Evolutionary conservation across 768 basidiomycete genomes (phyloP), one percentile per base, ranked within the genome.

Genomic region (Lentinula raphanica): DNA sequence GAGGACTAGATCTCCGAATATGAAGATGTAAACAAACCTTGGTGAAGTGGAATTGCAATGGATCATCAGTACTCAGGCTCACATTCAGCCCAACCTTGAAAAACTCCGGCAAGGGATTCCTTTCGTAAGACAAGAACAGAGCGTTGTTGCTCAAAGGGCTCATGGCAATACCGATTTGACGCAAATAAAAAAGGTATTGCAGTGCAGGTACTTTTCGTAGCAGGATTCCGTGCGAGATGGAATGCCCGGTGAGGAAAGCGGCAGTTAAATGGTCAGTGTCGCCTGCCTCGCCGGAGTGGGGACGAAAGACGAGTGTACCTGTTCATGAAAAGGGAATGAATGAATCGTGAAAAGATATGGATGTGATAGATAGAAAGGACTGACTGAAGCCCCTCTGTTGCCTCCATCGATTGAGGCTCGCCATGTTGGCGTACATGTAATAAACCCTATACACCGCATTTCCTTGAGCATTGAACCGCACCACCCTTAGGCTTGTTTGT

Each of bases 131-230:
- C 67, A 99, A 76, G 77, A 99, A 99, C 36, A 99, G 76, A 1
- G 97, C 94, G 63, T 99, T 99, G 69, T 99, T 99, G 72, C 94
- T 97, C 46, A 99, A 73, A 2, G 97, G 97, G 66, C 92, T 94
- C 97, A 99, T 99, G 1, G 97, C 97, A 17, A 99, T 82, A 29
- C 97, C 96, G 61, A 98, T 98, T 74, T 98, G 97, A 73, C 93
- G 95, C 62, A 99, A 79, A 71, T 98, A 99, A 74, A 94, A 99
- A 13, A 99, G 83, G 68, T 99, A 99, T 67, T 96, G 94, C 46
- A 99, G 74, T 1, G 95, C 95, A 0, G 97, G 97, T 5, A 99
- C 96, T 72, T 99, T 99, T 59, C 97, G 89, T 8, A 99, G 82
- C 19, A 98, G 78, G 70, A 99, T 99, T n/a, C 97, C 97, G 66